Evolutionary conservation across 495 filamentous ascomycete species (phyloP), one percentile per base, ranked within the genome.

Genomic region (Hypoxylon perforatum): DNA sequence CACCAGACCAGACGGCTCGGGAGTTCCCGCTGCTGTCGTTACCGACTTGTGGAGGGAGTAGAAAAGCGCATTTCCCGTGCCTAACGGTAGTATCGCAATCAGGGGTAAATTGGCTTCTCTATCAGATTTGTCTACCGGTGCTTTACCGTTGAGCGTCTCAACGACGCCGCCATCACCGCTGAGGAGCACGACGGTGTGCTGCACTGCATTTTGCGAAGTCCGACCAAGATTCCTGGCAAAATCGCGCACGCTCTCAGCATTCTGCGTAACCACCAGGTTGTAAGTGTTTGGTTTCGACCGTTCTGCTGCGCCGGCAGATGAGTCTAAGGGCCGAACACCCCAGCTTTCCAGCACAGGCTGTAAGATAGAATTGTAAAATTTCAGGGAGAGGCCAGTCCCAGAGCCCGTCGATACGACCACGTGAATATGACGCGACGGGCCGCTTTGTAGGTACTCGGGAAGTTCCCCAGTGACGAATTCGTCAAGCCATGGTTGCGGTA

Each of bases 21-120:
- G 36, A 39, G 35, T 18, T 10, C 25, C 35, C 30, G 64, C 12
- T 25, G 55, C 17, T 19, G 50, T 2, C 35, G 70, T 70, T 6
- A 71, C 68, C 0, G 74, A 71, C 33, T 76, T 79, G 72, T 86
- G 83, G 6, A 81, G 60, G 2, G 92, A 96, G 71, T 88, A 84
- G 36, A 92, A 91, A 61, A 97, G 85, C 2, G 94, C 94, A 76
- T 97, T 98, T 21, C 91, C 94, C 2, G 94, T 97, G 2, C 94
- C 94, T 15, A 93, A 82, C 1, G 92, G 89, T 4, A 97, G 75
- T 22, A 95, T 72, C 7, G 81, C 82, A 59, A 97, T 78, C 2
- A 78, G 81, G 0, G 91, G 91, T 1, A 70, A n/a, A 61, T 23
- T n/a, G 21, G 28, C 5, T 38, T 50, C 28, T 22, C 17, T 14